Base-by-base conservation (phyloP, 2,329 filamentous ascomycete species). In the Myriosclerotinia duriaeana region DNA sequence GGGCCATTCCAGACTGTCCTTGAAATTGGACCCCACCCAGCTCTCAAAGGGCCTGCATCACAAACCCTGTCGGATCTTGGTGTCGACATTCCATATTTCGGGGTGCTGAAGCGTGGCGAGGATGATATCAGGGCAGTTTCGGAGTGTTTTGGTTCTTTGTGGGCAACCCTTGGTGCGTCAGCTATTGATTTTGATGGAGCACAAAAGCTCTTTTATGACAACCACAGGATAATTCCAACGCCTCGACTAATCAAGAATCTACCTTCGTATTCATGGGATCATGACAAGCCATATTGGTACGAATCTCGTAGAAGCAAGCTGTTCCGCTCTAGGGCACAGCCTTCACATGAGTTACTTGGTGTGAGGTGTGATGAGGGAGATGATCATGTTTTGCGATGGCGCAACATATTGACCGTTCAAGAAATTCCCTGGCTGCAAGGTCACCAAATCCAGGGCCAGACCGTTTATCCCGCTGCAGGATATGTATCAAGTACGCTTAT, bases 261-360 rank as follows among this genome's bases (percentile, higher is more conserved):
- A 12, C 84, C 84, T 1, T 76, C 78, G 0, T 86, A 86, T 66
- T 78, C 80, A 1, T 86, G 82, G 82, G 82, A 85, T 34, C 83
- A 85, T 65, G 73, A 75, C n/a, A 80, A 78, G 34, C 74, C 71
- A 0, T 84, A 83, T 71, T 86, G 84, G 83, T 77, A 80, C 65
- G 83, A 86, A 67, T 82, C 82, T 2, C 79, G 82, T 53, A 72
- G 82, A 3, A 81, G 80, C 20, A 71, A 75, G 17, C 77, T 79
- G 20, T 79, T 80, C 63, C 79, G 82, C 0, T 79, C 80, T 64
- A 77, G 81, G 26, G 74, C 78, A 34, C 77, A 79, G 58, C 78
- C 79, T 2, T 78, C 81, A 14, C 79, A 81, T 46, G 71, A 71
- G n/a, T 66, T 74, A 1, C 68, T 78, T 0, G 77, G 78, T 0